Conservation (phyloP, 805 yeast species). For the Myxozyma kluyveri region DNA sequence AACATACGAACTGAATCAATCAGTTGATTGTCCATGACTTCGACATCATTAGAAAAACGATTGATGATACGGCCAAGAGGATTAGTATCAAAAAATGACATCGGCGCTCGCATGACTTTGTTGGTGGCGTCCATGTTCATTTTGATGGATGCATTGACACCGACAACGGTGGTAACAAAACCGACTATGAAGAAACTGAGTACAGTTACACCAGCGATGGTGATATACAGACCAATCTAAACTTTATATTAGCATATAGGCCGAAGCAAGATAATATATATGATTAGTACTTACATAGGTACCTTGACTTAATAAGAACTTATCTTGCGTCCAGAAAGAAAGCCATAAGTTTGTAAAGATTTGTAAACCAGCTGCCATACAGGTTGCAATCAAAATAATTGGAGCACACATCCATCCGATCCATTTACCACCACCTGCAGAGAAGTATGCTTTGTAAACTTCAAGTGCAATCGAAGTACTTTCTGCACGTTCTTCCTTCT, state of each 20-base stretch:
- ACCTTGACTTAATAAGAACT: too few species aligned
- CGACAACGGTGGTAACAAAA: constrained; percentile 40
- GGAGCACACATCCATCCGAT: constrained; percentile 38
- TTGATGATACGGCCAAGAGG: constrained; percentile 86
- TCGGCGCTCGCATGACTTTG: constrained; percentile 69
- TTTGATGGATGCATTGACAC: constrained; percentile 53
- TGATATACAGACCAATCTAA: constrained; percentile 64
- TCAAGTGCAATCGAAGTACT: constrained; percentile 2
- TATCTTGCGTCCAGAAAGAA: constrained; percentile 70
- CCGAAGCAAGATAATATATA: too few species aligned
- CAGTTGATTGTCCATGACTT: constrained; percentile 75
- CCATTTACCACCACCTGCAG: constrained; percentile 46
- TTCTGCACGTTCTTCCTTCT: constrained; percentile 16
- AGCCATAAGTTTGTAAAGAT: constrained; percentile 70
- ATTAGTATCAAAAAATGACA: constrained; percentile 78
- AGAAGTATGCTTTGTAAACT: constrained; percentile 12
- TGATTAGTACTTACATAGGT: too few species aligned
- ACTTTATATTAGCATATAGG: too few species aligned
- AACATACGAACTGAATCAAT: constrained; percentile 66
- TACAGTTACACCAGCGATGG: constrained; percentile 53
- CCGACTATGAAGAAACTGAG: constrained; percentile 48
- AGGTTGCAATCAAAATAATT: constrained; percentile 44
- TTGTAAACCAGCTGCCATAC: constrained; percentile 44
- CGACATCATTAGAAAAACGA: constrained; percentile 85
- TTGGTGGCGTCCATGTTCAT: constrained; percentile 62